Evolutionary conservation across 78 protist species (phyloP), one percentile per base, ranked within the genome.

Genomic region (Speleostelium caveatum): DNA sequence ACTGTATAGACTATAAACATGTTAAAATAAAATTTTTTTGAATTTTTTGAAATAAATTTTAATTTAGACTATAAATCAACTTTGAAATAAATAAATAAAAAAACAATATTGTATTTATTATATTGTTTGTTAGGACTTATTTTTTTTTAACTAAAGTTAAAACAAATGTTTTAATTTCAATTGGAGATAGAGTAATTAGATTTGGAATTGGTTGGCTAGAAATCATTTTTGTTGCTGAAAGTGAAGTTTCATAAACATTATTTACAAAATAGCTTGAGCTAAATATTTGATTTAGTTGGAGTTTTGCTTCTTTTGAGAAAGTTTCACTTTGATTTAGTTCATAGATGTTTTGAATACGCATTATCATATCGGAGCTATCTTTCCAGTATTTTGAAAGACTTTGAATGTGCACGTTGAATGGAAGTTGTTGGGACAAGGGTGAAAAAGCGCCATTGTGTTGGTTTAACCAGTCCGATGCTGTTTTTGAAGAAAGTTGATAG

Each of bases 151-250:
- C 21, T 69, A 78, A 53, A 4, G 61, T 33, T 16, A 79, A 39
- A 10, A 58, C 26, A 59, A 59, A 83, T n/a, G 91, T 83, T 59
- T 83, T 83, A 19, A 83, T 28, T 83, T 83, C 53, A 26, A 83
- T 58, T 30, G 91, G 91, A 30, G 67, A 51, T 22, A 83, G 30
- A 19, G 56, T 8, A 22, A 69, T 24, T 12, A 8, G 6, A 49
- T 35, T 24, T 7, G 21, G 4, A n/a, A 19, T 35, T 21, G 19
- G 10, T 28, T 28, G n/a, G 21, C 26, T 42, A 6, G 42, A 41
- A 28, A 56, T 38, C n/a, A n/a, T n/a, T 0, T 36, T 30, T 60
- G 67, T 83, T 51, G 80, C 91, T 19, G 80, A 68, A 42, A 69
- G 36, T 41, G 77, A 42, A 8, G 79, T 69, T 59, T 83, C 91